Conservation (phyloP, 2,329 filamentous ascomycete species). For the Rutstroemia sydowiana region DNA sequence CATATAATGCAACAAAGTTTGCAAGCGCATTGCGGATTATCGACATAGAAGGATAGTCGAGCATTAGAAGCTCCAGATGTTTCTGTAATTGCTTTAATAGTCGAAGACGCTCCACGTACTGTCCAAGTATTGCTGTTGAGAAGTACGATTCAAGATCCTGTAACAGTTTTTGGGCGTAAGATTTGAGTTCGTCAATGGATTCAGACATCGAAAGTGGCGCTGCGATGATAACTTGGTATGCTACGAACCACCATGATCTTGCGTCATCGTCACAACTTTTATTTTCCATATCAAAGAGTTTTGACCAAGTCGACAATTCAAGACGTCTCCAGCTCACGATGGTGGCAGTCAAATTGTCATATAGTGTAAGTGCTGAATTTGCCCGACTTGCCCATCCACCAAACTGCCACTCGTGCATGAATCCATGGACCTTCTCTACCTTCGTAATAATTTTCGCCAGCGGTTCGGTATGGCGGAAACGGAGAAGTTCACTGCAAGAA, state of each 20-base stretch:
- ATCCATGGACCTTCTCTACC: conserved; percentile 77
- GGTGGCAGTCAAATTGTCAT: conserved; percentile 70
- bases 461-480: conserved; percentile 72
- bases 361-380: conserved; percentile 61
- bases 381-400: conserved; percentile 76
- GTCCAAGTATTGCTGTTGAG: conserved; percentile 68
- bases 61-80: conserved; percentile 55
- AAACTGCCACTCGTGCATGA: conserved; percentile 89
- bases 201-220: conserved; percentile 61
- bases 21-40: conserved; percentile 57
- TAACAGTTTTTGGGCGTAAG: conserved; percentile 63
- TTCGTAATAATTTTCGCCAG: conserved; percentile 79
- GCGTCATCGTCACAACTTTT: conserved; percentile 70
- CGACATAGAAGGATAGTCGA: conserved; percentile 50
- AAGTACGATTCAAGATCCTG: conserved; percentile 75
- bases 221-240: conserved; percentile 81
- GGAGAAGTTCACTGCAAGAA: conserved; percentile 67
- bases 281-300: conserved; percentile 77
- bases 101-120: conserved; percentile 65
- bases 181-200: conserved; percentile 48
- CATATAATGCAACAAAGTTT: conserved; percentile 73
- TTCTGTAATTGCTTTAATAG: conserved; percentile 59
- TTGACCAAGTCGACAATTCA: conserved; percentile 87
- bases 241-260: conserved; percentile 91
- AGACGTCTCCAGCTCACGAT: conserved; percentile 86